Conservation (phyloP, 2,329 filamentous ascomycete species). For the Coleophoma cylindrospora region DNA sequence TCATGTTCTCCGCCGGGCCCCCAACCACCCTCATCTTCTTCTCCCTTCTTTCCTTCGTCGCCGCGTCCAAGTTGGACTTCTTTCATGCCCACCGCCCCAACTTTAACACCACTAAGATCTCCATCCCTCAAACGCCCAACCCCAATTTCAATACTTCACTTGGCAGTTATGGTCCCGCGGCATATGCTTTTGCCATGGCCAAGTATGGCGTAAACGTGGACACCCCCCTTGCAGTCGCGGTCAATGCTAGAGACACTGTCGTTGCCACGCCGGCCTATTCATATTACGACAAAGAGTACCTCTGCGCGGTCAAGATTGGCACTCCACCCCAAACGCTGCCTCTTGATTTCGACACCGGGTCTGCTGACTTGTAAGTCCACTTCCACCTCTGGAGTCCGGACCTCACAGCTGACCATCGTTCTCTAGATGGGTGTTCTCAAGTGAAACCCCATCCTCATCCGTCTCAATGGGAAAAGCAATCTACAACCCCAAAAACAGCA, state of each 20-base stretch:
- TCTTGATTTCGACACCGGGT: constrained; percentile 15
- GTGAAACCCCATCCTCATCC: constrained; percentile 9
- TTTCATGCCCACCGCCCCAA: not conserved
- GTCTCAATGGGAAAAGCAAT: constrained; percentile 9
- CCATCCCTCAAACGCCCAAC: not conserved
- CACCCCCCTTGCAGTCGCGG: no score
- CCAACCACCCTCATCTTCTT: no score
- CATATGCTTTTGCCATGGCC: not conserved
- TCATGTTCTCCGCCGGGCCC: no score
- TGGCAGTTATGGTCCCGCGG: not conserved
- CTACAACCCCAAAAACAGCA: constrained; percentile 11
- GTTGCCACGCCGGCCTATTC: not conserved
- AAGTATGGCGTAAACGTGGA: not conserved
- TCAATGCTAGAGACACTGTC: not conserved
- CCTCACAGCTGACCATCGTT: not conserved
- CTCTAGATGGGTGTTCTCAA: constrained; percentile 18
- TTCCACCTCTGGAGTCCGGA: not conserved
- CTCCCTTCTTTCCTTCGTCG: not conserved
- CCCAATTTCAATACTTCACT: not conserved
- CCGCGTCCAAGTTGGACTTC: not conserved
- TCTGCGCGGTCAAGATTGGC: constrained; percentile 11
- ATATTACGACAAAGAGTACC: constrained; percentile 8
- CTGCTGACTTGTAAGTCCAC: constrained; percentile 11
- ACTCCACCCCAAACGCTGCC: constrained; percentile 10
- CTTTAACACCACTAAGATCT: not conserved